Base-by-base conservation (phyloP, 371 early-diverging fungal genomes). In the Cokeromyces recurvatus region DNA sequence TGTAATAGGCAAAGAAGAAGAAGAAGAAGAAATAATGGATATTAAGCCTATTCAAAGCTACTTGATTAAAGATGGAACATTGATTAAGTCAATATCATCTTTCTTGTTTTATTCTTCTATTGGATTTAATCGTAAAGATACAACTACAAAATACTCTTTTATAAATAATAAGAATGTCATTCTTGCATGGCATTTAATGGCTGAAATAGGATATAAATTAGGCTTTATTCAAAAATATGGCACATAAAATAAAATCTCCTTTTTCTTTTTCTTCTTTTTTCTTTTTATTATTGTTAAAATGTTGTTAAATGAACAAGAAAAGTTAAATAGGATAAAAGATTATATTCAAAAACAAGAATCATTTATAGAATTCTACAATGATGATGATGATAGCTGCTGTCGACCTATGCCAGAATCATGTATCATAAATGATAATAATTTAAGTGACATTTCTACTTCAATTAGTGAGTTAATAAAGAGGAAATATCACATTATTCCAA, bases 181-280 rank as follows among this genome's bases (percentile, higher is more conserved):
- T 20, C 47, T 73, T 14, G 67, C 69, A 21, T 74, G 64, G 63
- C 70, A 69, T 20, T 69, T 62, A 32, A 21, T 74, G 37, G 59
- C 57, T 25, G 74, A 74, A 45, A 67, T 69, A 41, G 62, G 65
- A 15, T 59, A 63, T 39, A 70, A 68, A 49, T 54, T 74, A 29
- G 68, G 68, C 0, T 55, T 53, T 55, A 53, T 68, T 20, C 64
- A 61, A n/a, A 74, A 74, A 36, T 74, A 70, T 46, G 70, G 70
- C 16, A 66, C 70, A 6, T 68, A 57, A 59, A 40, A 32, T 4
- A 29, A 5, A 32, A 35, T 35, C 35, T 32, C 19, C 15, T 38
- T 22, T 46, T 47, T 43, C 15, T 43, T 38, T 47, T 37, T 21
- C 31, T 38, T 36, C 6, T 40, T 38, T 8, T 36, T 29, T 17